Percentiles rank a stretch among this genome's conserved stretches.
Evolutionary conservation across 2,329 filamentous ascomycete species (phyloP).

Genomic region (Microdochium bolleyi): DNA sequence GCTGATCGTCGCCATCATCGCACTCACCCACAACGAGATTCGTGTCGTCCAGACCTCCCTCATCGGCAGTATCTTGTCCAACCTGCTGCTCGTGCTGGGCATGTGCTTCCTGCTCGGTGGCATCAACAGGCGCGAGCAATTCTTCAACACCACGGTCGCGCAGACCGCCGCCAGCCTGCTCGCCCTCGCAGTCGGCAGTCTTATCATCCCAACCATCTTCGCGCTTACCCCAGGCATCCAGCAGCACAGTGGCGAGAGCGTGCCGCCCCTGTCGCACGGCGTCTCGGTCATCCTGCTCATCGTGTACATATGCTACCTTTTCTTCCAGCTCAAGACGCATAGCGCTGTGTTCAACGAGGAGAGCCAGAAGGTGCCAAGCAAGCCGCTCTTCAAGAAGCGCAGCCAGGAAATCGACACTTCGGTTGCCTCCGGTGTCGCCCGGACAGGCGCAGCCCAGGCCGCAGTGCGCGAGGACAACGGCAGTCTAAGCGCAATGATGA

Average conservation of each 20-base stretch:
- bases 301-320: conserved; percentile 75
- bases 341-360: conserved; percentile 70
- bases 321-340: conserved; percentile 89
- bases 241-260: conserved; percentile 29
- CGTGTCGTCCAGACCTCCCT: conserved; percentile 88
- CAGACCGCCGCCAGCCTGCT: conserved; percentile 81
- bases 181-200: conserved; percentile 67
- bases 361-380: conserved; percentile 66
- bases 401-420: conserved; percentile 9
- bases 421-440: conserved; percentile 14
- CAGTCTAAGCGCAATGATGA: conserved; percentile 35
- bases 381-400: conserved; percentile 24
- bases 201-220: conserved; percentile 89
- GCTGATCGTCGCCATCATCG: conserved; percentile 81
- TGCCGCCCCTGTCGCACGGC: conserved; percentile 61
- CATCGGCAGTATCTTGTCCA: conserved; percentile 86
- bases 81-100: conserved; percentile 79
- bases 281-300: conserved; percentile 74
- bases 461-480: conserved; percentile 23
- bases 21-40: conserved; percentile 64
- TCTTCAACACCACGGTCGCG: conserved; percentile 87
- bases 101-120: conserved; percentile 91
- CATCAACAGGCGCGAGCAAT: conserved; percentile 69
- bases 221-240: conserved; percentile 38
- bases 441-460: conserved; percentile 6